These are phyloP conservation scores for Phytopythium mirpurense DNA, from an alignment of 352 stramenopile genomes.

Conservation along the genomic window DNA sequence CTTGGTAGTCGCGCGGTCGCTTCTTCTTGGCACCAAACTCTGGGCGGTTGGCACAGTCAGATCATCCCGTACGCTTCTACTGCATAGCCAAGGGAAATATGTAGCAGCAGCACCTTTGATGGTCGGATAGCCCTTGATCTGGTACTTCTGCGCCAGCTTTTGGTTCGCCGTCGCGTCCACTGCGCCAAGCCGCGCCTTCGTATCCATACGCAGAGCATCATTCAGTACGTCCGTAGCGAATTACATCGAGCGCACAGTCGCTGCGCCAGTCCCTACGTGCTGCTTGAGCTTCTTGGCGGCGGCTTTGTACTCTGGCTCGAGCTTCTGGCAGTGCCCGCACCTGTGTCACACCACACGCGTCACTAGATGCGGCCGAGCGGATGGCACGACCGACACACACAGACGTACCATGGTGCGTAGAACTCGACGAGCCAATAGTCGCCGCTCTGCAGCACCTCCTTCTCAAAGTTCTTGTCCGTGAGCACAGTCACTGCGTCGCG, in stretches of 20 bases:
- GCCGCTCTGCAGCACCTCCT: slow-evolving; percentile 66
- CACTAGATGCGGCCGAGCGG: too few species aligned
- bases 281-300: slow-evolving; percentile 85
- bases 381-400: too few species aligned
- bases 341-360: slow-evolving; percentile 11
- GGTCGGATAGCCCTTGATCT: slow-evolving; percentile 73
- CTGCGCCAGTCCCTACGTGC: slow-evolving; percentile 24
- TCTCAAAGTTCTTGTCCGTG: slow-evolving; percentile 82
- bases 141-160: slow-evolving; percentile 66
- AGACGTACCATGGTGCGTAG: slow-evolving; percentile 82
- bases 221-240: not conserved
- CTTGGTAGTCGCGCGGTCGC: slow-evolving; percentile 65
- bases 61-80: too few species aligned
- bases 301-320: slow-evolving; percentile 87
- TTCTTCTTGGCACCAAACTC: slow-evolving; percentile 82
- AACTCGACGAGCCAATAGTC: slow-evolving; percentile 93
- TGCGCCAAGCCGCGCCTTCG: slow-evolving; percentile 57
- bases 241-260: slow-evolving; percentile 1
- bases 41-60: too few species aligned
- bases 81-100: too few species aligned
- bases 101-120: slow-evolving; percentile 53
- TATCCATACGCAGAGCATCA: not conserved
- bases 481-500: slow-evolving; percentile 64
- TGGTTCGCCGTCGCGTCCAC: slow-evolving; percentile 64
- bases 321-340: slow-evolving; percentile 90